A percentile compares a stretch with the other conserved stretches of the same genome.
Evolutionary conservation across 1,139 yeast genomes (phyloP).

Genomic region (Scheffersomyces titani): DNA sequence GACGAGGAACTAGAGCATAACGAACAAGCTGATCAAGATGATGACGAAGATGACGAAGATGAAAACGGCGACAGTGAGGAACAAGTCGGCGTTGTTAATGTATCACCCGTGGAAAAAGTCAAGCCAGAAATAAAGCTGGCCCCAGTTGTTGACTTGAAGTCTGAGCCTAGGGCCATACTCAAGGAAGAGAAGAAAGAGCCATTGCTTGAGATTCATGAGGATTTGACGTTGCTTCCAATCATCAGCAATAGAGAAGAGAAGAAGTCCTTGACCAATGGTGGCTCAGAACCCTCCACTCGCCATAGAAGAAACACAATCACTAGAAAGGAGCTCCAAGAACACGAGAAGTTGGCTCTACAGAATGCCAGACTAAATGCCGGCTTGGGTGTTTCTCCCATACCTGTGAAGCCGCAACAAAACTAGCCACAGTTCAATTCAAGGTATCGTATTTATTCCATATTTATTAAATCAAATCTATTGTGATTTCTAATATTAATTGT

Average conservation of each 20-base stretch:
- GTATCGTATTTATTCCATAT: too few relatives aligned
- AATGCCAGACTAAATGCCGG: constrained; percentile 10
- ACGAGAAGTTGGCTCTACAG: constrained; percentile 9
- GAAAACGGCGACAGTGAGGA: constrained; percentile 4
- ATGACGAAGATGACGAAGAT: constrained; percentile 1
- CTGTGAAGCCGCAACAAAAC: neutral
- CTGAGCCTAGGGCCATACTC: neutral
- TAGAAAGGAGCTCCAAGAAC: constrained; percentile 8
- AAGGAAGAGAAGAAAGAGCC: neutral
- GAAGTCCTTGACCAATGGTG: neutral
- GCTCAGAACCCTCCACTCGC: neutral
- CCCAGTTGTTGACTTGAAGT: neutral
- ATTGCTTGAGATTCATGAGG: constrained; percentile 4
- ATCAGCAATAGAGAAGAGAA: neutral
- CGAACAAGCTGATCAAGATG: neutral
- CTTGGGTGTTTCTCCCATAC: neutral
- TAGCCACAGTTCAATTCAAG: too few relatives aligned
- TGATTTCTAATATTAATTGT: too few relatives aligned
- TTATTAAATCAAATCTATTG: too few relatives aligned
- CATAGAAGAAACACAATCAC: constrained; percentile 1
- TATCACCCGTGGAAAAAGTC: neutral
- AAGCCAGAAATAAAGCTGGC: neutral
- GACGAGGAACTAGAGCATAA: neutral
- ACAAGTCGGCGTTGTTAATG: neutral
- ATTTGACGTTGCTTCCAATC: neutral